phyloP scores from a whole-genome alignment of 169 alveolate genomes.

The Hepatocystis sp. region DNA sequence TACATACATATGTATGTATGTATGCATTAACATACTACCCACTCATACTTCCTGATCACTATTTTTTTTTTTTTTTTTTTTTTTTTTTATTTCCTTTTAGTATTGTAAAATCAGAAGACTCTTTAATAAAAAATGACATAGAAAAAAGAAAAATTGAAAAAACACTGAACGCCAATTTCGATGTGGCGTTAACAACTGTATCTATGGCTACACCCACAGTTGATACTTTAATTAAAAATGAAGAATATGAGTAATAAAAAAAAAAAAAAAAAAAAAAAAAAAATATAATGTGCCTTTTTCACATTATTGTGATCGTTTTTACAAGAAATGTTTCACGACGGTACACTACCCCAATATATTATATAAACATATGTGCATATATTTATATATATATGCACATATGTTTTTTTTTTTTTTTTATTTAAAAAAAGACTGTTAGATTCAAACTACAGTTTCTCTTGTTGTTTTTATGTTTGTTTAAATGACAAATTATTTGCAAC shows the following conservation, averaged over 20 bases:
- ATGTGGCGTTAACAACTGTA: conserved; percentile 17
- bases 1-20: neutral
- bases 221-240: conserved; percentile 16
- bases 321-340: no score
- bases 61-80: no score
- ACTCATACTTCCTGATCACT: no score
- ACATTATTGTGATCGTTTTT: no score
- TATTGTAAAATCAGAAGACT: conserved; percentile 28
- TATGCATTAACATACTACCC: no score
- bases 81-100: conserved; percentile 9
- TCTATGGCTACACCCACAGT: conserved; percentile 34
- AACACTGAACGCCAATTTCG: conserved; percentile 29
- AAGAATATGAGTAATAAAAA: conserved; percentile 15
- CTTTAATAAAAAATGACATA: conserved; percentile 22
- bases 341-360: no score
- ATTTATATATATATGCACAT: no score
- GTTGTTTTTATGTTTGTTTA: conserved; percentile 14
- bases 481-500: conserved; percentile 13
- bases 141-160: conserved; percentile 34
- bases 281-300: no score
- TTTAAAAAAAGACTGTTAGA: conserved; percentile 18
- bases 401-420: conserved; percentile 5
- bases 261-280: neutral
- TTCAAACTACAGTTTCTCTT: conserved; percentile 2
- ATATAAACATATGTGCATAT: no score